These are phyloP conservation scores for Piloderma croceum DNA, from an alignment of 768 basidiomycete species.

Conservation along the genomic window DNA sequence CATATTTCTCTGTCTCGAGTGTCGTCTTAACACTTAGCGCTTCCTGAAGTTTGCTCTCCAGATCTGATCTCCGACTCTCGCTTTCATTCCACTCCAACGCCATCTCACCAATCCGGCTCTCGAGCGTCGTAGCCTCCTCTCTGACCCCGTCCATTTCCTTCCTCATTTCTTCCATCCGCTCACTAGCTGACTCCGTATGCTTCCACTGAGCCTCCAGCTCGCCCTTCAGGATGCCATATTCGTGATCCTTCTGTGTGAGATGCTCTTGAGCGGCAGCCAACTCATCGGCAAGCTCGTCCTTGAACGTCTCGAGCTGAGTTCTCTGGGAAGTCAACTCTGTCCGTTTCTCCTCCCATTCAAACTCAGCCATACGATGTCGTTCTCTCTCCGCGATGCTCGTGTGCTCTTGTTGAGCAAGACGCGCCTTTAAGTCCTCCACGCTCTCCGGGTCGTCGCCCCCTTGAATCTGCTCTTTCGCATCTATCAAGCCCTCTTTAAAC, in stretches of 20 bases:
- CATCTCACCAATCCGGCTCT: slow-evolving; percentile 38
- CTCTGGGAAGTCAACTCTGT: slow-evolving; percentile 38
- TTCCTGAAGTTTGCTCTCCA: slow-evolving; percentile 53
- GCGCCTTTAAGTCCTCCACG: slow-evolving; percentile 37
- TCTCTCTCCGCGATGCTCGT: slow-evolving; percentile 30
- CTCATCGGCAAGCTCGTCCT: slow-evolving; percentile 38
- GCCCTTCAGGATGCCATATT: slow-evolving; percentile 43
- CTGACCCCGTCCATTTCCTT: slow-evolving; percentile 37
- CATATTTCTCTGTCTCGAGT: slow-evolving; percentile 49
- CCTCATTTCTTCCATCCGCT: slow-evolving; percentile 38
- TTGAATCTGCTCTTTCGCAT: slow-evolving; percentile 58
- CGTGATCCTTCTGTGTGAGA: slow-evolving; percentile 38
- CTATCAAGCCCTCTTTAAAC: slow-evolving; percentile 47
- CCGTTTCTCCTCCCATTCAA: slow-evolving; percentile 48
- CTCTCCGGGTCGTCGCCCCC: slow-evolving; percentile 31
- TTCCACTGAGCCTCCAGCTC: slow-evolving; percentile 73
- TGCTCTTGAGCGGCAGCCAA: slow-evolving; percentile 36
- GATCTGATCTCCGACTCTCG: slow-evolving; percentile 49
- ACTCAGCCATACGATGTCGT: slow-evolving; percentile 35
- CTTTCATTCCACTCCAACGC: slow-evolving; percentile 52
- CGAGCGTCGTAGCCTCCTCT: slow-evolving; percentile 36
- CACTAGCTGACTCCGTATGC: slow-evolving; percentile 51
- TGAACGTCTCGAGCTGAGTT: slow-evolving; percentile 41
- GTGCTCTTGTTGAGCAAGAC: slow-evolving; percentile 37
- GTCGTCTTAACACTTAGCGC: slow-evolving; percentile 46